Conservation (phyloP, 2,329 filamentous ascomycete genomes). For the Ophiostoma perfectum region DNA sequence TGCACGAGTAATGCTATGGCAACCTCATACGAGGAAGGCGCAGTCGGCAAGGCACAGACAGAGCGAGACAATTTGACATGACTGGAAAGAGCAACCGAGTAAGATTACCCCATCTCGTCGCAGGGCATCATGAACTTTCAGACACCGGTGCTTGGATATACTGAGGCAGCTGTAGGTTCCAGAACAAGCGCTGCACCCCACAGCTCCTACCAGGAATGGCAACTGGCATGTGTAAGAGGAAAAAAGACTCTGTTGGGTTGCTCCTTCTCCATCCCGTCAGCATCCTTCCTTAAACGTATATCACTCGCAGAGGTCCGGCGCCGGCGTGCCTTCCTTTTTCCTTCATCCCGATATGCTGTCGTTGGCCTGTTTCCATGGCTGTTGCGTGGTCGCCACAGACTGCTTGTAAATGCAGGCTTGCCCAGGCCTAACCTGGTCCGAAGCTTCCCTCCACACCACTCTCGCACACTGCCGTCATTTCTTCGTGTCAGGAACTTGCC, state of each 20-base stretch:
- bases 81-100: conserved; percentile 1
- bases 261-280: conserved; percentile 6
- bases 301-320: too few species aligned
- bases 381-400: neutral
- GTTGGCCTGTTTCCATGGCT: neutral
- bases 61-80: neutral
- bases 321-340: neutral
- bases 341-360: neutral
- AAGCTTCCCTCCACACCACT: neutral
- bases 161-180: conserved; percentile 12
- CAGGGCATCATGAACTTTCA: neutral
- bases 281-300: neutral
- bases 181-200: conserved; percentile 3
- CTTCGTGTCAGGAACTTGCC: neutral
- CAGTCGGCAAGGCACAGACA: neutral
- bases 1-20: neutral
- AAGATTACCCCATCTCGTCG: neutral
- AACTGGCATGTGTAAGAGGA: conserved; percentile 15
- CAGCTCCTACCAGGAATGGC: conserved; percentile 15
- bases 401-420: neutral
- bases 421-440: neutral
- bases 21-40: conserved; percentile 9
- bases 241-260: neutral
- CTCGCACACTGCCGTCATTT: neutral
- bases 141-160: conserved; percentile 13